Conservation (phyloP, 495 filamentous ascomycete genomes). For the Xylaria venustula region DNA sequence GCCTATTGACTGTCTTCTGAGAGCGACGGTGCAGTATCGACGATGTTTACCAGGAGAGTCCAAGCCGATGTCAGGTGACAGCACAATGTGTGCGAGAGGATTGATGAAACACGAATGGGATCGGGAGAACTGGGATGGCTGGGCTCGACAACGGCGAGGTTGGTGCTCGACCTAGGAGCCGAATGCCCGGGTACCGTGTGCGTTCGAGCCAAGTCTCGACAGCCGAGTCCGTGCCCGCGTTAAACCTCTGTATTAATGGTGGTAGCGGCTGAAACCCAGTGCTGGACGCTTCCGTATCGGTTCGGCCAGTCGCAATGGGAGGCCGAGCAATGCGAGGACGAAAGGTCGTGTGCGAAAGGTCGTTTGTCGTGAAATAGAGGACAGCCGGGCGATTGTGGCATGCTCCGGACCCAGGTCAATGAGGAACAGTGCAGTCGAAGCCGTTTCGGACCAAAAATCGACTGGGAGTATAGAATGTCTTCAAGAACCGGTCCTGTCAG, state of each 20-base stretch:
- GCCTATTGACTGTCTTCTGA: not conserved
- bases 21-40: not conserved
- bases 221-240: not conserved
- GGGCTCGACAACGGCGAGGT: not conserved
- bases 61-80: not conserved
- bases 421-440: not conserved
- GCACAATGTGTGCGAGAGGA: not conserved
- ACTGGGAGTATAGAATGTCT: constrained; percentile 2
- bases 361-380: not conserved
- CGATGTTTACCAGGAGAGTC: not conserved
- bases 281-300: not conserved
- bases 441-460: constrained; percentile 7
- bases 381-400: not conserved
- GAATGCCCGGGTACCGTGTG: not conserved
- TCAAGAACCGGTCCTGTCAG: constrained; percentile 10
- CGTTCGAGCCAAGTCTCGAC: not conserved
- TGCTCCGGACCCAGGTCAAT: not conserved
- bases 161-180: not conserved
- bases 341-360: not conserved
- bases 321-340: not conserved
- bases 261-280: not conserved
- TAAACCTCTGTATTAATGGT: not conserved
- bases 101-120: constrained; percentile 2
- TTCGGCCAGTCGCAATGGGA: not conserved
- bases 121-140: not conserved